Base-by-base conservation (phyloP, 768 basidiomycete species). In the Boletus coccyginus region DNA sequence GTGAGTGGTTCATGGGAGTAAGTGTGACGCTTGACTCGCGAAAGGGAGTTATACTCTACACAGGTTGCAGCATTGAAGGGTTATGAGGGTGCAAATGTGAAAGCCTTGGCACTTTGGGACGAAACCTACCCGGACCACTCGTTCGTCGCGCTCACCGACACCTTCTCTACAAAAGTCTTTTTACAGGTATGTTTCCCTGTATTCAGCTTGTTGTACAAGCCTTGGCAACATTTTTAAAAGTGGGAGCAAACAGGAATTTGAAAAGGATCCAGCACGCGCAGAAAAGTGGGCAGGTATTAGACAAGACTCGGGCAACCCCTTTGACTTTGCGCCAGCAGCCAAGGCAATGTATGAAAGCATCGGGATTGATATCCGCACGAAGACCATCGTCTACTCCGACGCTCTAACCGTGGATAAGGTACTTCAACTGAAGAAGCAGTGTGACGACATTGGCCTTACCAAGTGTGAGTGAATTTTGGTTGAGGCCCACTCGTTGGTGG, bases 291-390 rank as follows among this genome's bases (percentile, higher is more conserved):
- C 77, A 7, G 88, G 88, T 0, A 76, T 99, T 13, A 83, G 96
- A 19, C 97, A 99, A 67, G 97, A 99, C 70, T 94, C 92, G 2
- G 97, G 97, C 5, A 87, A 96, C 65, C 94, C 96, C 0, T 81
- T 89, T 56, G 71, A 68, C n/a, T 98, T 92, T 66, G 92, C 86
- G 5, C 81, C 82, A 10, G 78, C 80, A 19, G 93, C 86, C 10
- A 89, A 86, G 65, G 77, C 81, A 58, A 77, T 87, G 53, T 98
- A 92, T 70, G 73, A 83, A 52, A 74, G 77, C 11, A 73, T 96
- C 2, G 89, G 86, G 0, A 83, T 93, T 40, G 84, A 92, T 52
- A 73, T 79, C 41, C 73, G 72, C 41, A 76, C 78, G 44, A 95
- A 92, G 71, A 72, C 75, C 45, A 81, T 97, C 57, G 80, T 98